Base-by-base conservation (phyloP, 2,329 filamentous ascomycete genomes). In the Pyrenophora seminiperda region DNA sequence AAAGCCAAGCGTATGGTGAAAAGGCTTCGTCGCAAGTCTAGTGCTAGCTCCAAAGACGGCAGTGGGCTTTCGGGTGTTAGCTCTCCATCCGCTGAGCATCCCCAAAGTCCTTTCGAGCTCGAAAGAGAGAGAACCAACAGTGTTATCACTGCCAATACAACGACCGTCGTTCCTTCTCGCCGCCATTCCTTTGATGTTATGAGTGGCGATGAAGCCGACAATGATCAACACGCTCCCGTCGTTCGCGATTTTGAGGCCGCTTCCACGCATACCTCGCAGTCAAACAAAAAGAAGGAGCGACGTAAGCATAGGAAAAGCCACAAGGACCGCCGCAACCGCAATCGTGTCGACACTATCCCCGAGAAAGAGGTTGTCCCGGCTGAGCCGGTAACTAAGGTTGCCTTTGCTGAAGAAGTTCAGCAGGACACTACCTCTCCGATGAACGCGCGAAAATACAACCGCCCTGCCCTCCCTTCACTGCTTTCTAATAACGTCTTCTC, bases 1-100 rank as follows among this genome's bases (percentile, higher is more conserved):
- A 86, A 86, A 52, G 84, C 95, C 71, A 90, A 86, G 73, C 82
- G 88, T 59, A 89, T 88, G 18, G 86, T 96, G 62, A 87, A 85
- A 51, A 79, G 86, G 44, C 84, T 84, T 64, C 85, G 84, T 58
- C 86, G 89, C 73, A 95, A 93, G 78, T 92, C 88, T 0, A 93
- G 87, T 59, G 79, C 82, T 27, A 84, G 84, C 63, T 91, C 86
- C 18, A 83, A 83, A 53, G 87, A 90, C 11, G 83, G 80, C 2
- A 71, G 71, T 2, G 63, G 73, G 3, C 72, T 74, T 3, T 79
- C 79, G 4, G 70, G 72, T n/a, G 58, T 76, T 41, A 76, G 75
- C 48, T 78, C 78, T 14, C 76, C 77, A 7, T 77, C 76, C 29
- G 61, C 71, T 17, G 70, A 77, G 57, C 61, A 69, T 32, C 58